Base-by-base conservation (phyloP, 805 yeast species). In the Cyberlindnera subsufficiens region DNA sequence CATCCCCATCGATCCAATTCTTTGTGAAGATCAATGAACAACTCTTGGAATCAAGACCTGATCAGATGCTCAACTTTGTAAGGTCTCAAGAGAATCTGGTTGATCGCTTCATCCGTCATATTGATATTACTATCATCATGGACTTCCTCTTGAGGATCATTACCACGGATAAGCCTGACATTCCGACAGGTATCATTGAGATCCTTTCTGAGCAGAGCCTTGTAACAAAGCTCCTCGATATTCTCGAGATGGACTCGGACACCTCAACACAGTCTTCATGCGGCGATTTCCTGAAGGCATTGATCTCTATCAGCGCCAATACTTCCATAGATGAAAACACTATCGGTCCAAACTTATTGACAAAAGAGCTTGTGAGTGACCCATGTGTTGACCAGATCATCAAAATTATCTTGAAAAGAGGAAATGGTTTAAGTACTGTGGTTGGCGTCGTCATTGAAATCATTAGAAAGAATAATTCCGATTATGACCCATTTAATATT, bases 281-380 rank as follows among this genome's bases (percentile, higher is more conserved):
- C 3, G 93, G 96, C 22, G 99, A 93, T 61, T 93, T 93, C 58
- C 67, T 93, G 39, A 93, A 93, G 61, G 96, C 96, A 0, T 74
- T 93, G 51, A 86, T 93, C 32, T 86, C 96, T 6, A 86, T 93
- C 25, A 86, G 96, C n/a, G 96, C 97, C 5, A 93, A 91, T 59
- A 88, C 86, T 2, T 90, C 86, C 49, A 80, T 88, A 35, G 72
- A 69, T 46, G 73, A 68, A 37, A 82, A 93, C 38, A 84, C 96
- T 8, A 87, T 93, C 40, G 99, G 99, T 0, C 99, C 99, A 3
- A 93, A 93, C 56, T 84, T 82, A 52, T 71, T 93, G 38, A 88
- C 96, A 2, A 75, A 97, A 45, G 88, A 90, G 59, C 72, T 93
- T 20, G 96, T 88, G 10, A 78, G 88, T 32, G 81, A 80, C 36